Conservation (phyloP, 2,329 filamentous ascomycete species). For the Neonectria ditissima region DNA sequence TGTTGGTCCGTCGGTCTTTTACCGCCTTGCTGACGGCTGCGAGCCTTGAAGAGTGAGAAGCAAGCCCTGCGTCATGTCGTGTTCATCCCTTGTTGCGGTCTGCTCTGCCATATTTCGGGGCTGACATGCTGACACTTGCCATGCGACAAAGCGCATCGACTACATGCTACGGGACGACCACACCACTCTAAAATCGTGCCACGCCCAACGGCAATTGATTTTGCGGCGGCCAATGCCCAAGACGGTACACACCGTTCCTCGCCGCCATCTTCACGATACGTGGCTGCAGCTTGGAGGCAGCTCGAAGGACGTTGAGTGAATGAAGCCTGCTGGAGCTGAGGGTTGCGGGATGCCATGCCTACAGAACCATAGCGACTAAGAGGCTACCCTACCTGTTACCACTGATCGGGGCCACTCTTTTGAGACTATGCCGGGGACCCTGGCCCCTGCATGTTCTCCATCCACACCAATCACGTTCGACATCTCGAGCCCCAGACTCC, state of each 20-base stretch:
- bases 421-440: conserved; percentile 15
- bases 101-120: conserved; percentile 4
- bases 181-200: conserved; percentile 8
- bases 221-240: conserved; percentile 1
- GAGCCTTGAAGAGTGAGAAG: conserved; percentile 1
- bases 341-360: not conserved
- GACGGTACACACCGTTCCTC: conserved; percentile 9
- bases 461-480: conserved; percentile 17
- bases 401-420: conserved; percentile 12
- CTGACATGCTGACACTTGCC: conserved; percentile 25
- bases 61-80: conserved; percentile 7
- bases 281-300: not conserved
- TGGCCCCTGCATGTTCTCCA: conserved; percentile 13
- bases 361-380: not conserved
- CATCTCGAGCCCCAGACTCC: conserved; percentile 16
- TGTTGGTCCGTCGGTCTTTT: not conserved
- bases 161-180: not conserved
- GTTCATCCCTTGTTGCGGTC: not conserved
- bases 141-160: conserved; percentile 14
- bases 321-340: not conserved
- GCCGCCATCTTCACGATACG: not conserved
- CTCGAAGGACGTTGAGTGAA: not conserved
- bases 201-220: conserved; percentile 18
- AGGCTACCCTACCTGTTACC: not conserved
- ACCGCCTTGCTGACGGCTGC: conserved; percentile 15